phyloP scores from a whole-genome alignment of 192 early-diverging fungal species.

The Coemansia sp. region DNA sequence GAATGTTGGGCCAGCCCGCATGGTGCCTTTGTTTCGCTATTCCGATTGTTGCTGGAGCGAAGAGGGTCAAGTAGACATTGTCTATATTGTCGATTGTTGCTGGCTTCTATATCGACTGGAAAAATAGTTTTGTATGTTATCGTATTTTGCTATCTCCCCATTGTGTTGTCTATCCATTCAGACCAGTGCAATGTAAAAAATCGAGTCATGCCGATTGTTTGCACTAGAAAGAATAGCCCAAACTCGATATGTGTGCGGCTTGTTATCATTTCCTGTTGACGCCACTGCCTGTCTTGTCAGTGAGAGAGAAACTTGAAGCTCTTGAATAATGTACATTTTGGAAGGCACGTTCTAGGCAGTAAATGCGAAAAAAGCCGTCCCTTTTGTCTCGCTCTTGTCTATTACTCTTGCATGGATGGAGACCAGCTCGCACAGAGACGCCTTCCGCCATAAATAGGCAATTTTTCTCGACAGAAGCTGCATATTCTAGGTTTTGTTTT shows the following conservation, averaged over 20 bases:
- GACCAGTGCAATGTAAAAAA: neutral
- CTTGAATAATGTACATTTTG: neutral
- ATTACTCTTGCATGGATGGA: neutral
- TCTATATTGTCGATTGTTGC: neutral
- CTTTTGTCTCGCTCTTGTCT: neutral
- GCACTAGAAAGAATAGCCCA: neutral
- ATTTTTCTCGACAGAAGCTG: neutral
- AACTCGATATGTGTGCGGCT: neutral
- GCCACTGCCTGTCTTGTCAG: neutral
- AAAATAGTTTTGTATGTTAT: neutral
- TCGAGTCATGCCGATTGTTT: neutral
- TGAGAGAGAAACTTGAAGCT: neutral
- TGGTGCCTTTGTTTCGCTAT: neutral
- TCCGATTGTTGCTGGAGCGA: neutral
- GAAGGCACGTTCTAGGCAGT: neutral
- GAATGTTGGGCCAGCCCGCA: neutral
- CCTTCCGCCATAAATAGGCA: neutral
- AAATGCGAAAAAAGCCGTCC: neutral
- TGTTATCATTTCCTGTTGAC: conserved; percentile 9
- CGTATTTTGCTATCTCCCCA: neutral
- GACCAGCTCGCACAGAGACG: neutral
- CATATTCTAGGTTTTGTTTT: conserved; percentile 2
- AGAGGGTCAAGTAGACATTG: conserved; percentile 5
- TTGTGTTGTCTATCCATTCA: conserved; percentile 8
- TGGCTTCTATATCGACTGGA: neutral